Evolutionary conservation across 1,139 yeast genomes (phyloP).

Genomic region (Zygotorulaspora mrakii): DNA sequence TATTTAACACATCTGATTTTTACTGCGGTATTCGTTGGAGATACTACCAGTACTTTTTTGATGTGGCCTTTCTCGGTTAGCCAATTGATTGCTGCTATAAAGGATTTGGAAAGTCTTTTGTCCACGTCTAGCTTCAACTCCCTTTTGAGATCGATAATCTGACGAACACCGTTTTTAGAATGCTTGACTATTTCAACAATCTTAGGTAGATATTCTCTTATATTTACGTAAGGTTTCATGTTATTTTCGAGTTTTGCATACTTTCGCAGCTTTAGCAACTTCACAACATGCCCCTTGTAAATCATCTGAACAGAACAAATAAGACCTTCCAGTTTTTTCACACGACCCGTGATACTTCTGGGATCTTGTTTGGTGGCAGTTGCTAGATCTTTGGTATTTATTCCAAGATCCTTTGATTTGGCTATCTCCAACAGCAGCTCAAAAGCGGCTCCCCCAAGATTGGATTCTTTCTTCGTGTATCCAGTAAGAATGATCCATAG

Average conservation of each 20-base stretch:
- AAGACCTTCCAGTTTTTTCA: slow-evolving; percentile 49
- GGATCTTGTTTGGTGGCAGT: slow-evolving; percentile 62
- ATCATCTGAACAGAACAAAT: slow-evolving; percentile 45
- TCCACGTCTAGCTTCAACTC: slow-evolving; percentile 55
- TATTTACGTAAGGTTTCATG: slow-evolving; percentile 37
- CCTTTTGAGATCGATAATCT: slow-evolving; percentile 58
- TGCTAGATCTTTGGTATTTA: slow-evolving; percentile 55
- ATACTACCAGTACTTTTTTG: slow-evolving; percentile 55
- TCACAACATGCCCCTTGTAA: slow-evolving; percentile 48
- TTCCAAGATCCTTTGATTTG: slow-evolving; percentile 51
- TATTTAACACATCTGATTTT: slow-evolving; percentile 59
- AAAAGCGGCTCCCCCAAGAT: slow-evolving; percentile 43
- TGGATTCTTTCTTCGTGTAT: slow-evolving; percentile 40
- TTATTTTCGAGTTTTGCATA: slow-evolving; percentile 35
- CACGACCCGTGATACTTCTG: slow-evolving; percentile 62
- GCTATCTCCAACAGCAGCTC: slow-evolving; percentile 49
- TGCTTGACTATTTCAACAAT: slow-evolving; percentile 54
- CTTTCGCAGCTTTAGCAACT: slow-evolving; percentile 45
- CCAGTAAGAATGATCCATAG: slow-evolving; percentile 45
- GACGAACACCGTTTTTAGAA: slow-evolving; percentile 68
- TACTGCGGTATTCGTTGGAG: slow-evolving; percentile 44
- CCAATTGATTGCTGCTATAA: slow-evolving; percentile 49
- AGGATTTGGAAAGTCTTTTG: slow-evolving; percentile 45
- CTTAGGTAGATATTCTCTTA: slow-evolving; percentile 38
- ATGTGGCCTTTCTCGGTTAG: slow-evolving; percentile 53